Percentiles rank a stretch among this genome's conserved stretches.
Evolutionary conservation across 192 early-diverging fungal species (phyloP).

Genomic region (Rhizophagus clarus): DNA sequence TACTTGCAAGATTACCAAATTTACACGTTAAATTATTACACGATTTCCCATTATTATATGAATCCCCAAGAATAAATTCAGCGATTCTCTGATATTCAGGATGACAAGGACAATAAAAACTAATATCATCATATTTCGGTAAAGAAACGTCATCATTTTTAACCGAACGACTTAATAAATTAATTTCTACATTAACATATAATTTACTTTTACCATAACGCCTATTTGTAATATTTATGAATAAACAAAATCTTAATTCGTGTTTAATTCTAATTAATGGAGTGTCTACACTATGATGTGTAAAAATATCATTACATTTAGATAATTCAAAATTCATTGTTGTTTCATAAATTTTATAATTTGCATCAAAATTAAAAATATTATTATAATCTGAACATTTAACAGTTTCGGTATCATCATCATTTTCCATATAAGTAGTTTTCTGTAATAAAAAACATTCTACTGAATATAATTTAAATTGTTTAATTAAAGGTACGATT

Average conservation of each 20-base stretch:
- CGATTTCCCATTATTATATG: no score
- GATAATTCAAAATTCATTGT: not conserved
- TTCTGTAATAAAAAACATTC: not conserved
- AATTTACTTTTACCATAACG: not conserved
- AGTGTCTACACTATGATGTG: not conserved
- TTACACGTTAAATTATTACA: not conserved
- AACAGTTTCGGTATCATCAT: not conserved
- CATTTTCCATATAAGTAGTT: not conserved
- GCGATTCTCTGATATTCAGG: constrained; percentile 19
- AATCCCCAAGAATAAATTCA: not conserved
- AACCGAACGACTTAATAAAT: not conserved
- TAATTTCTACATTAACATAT: not conserved
- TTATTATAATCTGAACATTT: not conserved
- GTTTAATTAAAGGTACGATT: constrained; percentile 49
- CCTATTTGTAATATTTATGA: not conserved
- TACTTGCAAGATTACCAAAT: not conserved
- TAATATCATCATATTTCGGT: constrained; percentile 12
- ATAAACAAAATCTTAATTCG: constrained; percentile 4
- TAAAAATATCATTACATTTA: not conserved
- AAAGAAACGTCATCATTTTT: not conserved
- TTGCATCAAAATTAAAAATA: not conserved
- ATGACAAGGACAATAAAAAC: constrained; percentile 20
- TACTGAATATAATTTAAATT: constrained; percentile 21
- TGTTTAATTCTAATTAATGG: constrained; percentile 12
- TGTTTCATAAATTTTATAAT: constrained; percentile 1